Conservation (phyloP, 345 rosid species). For the Moricandia moricandioides region DNA sequence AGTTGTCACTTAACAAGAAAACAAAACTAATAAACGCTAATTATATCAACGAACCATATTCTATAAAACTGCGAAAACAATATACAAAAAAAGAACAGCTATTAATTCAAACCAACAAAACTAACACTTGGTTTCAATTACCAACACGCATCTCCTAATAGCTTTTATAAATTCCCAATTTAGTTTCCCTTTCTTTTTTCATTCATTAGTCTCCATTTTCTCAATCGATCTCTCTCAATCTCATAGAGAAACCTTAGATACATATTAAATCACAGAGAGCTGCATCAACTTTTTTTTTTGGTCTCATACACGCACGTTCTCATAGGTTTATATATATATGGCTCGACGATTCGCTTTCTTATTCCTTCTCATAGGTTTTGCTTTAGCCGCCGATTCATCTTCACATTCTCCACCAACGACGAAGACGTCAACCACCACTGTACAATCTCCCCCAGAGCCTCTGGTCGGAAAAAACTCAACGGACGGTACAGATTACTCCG, state of each 20-base stretch:
- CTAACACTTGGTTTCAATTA: not conserved
- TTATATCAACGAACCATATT: not conserved
- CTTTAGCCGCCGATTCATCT: constrained; percentile 14
- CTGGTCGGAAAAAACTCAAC: not conserved
- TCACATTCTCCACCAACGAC: constrained; percentile 19
- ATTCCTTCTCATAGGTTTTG: constrained; percentile 14
- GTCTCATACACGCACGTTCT: not conserved
- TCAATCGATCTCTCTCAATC: not conserved
- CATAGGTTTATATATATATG: not conserved
- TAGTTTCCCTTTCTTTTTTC: not conserved
- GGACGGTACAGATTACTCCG: constrained; percentile 22
- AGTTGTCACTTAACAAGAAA: constrained; percentile 12
- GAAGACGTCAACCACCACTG: constrained; percentile 8
- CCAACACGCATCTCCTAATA: constrained; percentile 6
- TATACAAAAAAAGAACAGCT: not conserved
- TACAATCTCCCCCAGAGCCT: not conserved
- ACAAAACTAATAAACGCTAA: not conserved
- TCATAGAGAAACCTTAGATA: not conserved
- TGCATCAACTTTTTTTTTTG: not conserved
- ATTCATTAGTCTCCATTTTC: not conserved
- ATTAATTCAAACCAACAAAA: not conserved
- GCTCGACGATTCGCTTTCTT: not conserved
- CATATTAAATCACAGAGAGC: not conserved
- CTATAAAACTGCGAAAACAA: not conserved
- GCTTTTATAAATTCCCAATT: constrained; percentile 10